Percentiles rank a stretch among this genome's conserved stretches.
These are phyloP conservation scores for Mucor lusitanicus DNA, from an alignment of 371 early-diverging fungal species.

Conservation along the genomic window DNA sequence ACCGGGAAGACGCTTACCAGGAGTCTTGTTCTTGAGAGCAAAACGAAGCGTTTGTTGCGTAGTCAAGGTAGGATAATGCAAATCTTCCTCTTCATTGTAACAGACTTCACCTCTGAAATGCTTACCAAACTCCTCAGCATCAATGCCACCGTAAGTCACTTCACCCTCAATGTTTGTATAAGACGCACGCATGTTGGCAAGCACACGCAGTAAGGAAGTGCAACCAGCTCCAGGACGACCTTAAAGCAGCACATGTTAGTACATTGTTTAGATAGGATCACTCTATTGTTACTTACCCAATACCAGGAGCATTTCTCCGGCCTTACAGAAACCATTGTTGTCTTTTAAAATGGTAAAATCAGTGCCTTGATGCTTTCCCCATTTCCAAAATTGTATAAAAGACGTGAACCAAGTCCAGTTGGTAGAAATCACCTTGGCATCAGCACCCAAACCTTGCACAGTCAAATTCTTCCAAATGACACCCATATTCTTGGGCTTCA, in stretches of 20 bases:
- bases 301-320: slow-evolving; percentile 65
- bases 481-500: slow-evolving; percentile 53
- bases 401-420: slow-evolving; percentile 30
- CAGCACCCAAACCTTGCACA: slow-evolving; percentile 48
- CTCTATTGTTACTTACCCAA: slow-evolving; percentile 35
- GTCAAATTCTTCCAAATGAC: slow-evolving; percentile 48
- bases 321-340: slow-evolving; percentile 48
- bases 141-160: slow-evolving; percentile 47
- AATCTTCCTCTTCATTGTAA: slow-evolving; percentile 62
- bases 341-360: slow-evolving; percentile 46
- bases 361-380: slow-evolving; percentile 30
- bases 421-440: slow-evolving; percentile 34
- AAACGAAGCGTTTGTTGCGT: slow-evolving; percentile 56
- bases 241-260: no score
- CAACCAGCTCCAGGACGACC: no score
- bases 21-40: slow-evolving; percentile 57
- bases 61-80: slow-evolving; percentile 57
- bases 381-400: slow-evolving; percentile 31
- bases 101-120: slow-evolving; percentile 52
- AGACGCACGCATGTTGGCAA: slow-evolving; percentile 53
- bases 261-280: no score
- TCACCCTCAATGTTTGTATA: slow-evolving; percentile 48
- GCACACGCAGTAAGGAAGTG: slow-evolving; percentile 53
- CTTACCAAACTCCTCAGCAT: slow-evolving; percentile 40
- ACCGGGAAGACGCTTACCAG: slow-evolving; percentile 44